phyloP scores from a whole-genome alignment of 1,284 basidiomycete genomes.

The Ganoderma multipileum region DNA sequence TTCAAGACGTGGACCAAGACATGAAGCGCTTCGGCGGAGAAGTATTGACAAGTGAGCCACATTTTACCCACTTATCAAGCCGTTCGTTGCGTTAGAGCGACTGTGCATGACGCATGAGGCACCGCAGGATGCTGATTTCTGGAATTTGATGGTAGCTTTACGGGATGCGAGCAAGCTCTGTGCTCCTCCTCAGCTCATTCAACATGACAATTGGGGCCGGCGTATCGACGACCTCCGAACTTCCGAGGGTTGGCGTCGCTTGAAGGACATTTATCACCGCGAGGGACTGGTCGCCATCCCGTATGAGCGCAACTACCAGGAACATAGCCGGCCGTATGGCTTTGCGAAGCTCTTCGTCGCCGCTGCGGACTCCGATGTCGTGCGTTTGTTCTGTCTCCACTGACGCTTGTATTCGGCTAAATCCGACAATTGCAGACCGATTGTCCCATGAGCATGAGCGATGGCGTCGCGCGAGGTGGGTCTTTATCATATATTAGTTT shows the following conservation, averaged over 20 bases:
- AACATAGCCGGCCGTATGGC: constrained; percentile 63
- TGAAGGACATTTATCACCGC: constrained; percentile 72
- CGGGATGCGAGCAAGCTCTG: constrained; percentile 53
- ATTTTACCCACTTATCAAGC: not conserved
- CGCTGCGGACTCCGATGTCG: constrained; percentile 67
- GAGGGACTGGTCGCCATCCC: constrained; percentile 75
- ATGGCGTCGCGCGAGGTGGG: constrained; percentile 69
- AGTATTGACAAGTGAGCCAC: constrained; percentile 55
- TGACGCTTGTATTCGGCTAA: not conserved
- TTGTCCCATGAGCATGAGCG: constrained; percentile 81
- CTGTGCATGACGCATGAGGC: not conserved
- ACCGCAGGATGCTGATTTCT: constrained; percentile 8
- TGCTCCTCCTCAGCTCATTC: constrained; percentile 57
- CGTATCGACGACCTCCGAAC: constrained; percentile 70
- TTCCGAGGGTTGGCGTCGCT: constrained; percentile 72
- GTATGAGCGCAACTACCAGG: constrained; percentile 64
- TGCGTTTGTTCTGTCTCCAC: constrained; percentile 38
- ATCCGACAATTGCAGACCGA: constrained; percentile 50
- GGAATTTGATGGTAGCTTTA: constrained; percentile 46
- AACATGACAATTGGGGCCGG: constrained; percentile 76
- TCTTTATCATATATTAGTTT: not conserved
- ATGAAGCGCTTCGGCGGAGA: constrained; percentile 61
- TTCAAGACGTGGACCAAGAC: constrained; percentile 57
- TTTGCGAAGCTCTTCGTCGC: constrained; percentile 72
- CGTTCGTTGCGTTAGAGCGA: not conserved